Conservation (phyloP, 139 green algal species). For the Pedinophyceae sp. region DNA sequence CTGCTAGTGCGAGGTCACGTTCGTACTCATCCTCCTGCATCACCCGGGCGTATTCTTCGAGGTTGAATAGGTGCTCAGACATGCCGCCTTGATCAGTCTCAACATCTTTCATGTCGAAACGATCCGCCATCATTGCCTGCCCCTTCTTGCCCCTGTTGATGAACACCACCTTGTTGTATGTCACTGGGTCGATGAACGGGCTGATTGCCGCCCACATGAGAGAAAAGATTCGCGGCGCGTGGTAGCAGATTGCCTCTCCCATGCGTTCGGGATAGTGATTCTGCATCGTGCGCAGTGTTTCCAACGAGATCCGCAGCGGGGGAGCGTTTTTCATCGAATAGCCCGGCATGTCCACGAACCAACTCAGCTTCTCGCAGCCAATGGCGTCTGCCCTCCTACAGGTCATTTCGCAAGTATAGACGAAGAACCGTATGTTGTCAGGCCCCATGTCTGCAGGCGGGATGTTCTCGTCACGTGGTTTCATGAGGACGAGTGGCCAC, state of each 20-base stretch:
- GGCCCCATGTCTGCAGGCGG: not conserved
- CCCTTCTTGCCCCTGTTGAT: too few relatives aligned
- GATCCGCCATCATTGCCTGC: too few relatives aligned
- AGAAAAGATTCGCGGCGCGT: slow-evolving; percentile 3
- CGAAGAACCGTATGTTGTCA: slow-evolving; percentile 5
- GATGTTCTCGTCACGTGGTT: not conserved
- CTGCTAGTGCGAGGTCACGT: too few relatives aligned
- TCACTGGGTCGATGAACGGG: not conserved
- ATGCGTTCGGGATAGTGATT: slow-evolving; percentile 5
- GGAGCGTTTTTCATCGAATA: slow-evolving; percentile 6
- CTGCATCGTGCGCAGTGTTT: slow-evolving; percentile 5
- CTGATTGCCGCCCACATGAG: slow-evolving; percentile 4
- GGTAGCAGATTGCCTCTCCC: not conserved
- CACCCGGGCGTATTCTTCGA: too few relatives aligned
- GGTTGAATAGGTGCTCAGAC: too few relatives aligned
- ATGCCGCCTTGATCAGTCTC: too few relatives aligned
- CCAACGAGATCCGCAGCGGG: slow-evolving; percentile 1
- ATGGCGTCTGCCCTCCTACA: not conserved
- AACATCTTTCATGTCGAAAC: too few relatives aligned
- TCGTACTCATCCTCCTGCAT: too few relatives aligned
- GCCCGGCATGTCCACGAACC: slow-evolving; percentile 2
- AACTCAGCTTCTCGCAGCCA: not conserved
- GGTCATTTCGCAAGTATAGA: slow-evolving; percentile 4
- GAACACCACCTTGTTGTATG: not conserved
- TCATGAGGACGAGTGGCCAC: slow-evolving; percentile 4